Evolutionary conservation across 1,284 basidiomycete genomes (phyloP).

Genomic region (Rhizoctonia solani): DNA sequence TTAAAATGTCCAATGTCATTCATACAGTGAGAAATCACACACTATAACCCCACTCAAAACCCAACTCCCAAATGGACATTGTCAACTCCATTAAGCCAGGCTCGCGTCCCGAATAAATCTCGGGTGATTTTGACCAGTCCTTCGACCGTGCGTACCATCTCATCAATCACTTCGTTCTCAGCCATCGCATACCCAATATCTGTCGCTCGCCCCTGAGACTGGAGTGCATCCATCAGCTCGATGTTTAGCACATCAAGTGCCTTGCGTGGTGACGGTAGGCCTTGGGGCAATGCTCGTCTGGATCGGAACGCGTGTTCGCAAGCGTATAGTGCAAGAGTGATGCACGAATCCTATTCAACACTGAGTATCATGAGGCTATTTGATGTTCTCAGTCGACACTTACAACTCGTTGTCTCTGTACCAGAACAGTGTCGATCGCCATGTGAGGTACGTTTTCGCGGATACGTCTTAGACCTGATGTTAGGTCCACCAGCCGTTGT

Average conservation of each 20-base stretch:
- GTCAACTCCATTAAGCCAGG: slow-evolving; percentile 45
- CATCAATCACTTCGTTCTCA: slow-evolving; percentile 52
- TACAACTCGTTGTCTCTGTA: no score
- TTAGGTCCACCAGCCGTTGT: no score
- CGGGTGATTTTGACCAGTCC: slow-evolving; percentile 51
- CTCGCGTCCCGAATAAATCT: slow-evolving; percentile 53
- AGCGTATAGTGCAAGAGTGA: no score
- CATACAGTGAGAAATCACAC: neutral
- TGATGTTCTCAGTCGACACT: no score
- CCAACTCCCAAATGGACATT: neutral
- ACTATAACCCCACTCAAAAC: no score
- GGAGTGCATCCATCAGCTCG: slow-evolving; percentile 46
- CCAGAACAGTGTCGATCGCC: no score
- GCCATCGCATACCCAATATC: slow-evolving; percentile 49
- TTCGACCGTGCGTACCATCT: slow-evolving; percentile 53
- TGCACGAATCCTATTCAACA: no score
- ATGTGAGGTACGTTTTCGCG: no score
- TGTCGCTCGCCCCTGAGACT: slow-evolving; percentile 42
- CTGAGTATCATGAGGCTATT: no score
- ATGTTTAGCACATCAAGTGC: slow-evolving; percentile 49
- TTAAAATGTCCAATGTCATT: neutral
- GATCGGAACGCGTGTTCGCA: no score
- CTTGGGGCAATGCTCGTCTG: no score
- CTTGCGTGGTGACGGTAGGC: slow-evolving; percentile 54
- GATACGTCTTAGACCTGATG: no score